Percentiles rank a stretch among this genome's conserved stretches.
Evolutionary conservation across 805 yeast species (phyloP).

Genomic region (Sugiyamaella chiloensis): DNA sequence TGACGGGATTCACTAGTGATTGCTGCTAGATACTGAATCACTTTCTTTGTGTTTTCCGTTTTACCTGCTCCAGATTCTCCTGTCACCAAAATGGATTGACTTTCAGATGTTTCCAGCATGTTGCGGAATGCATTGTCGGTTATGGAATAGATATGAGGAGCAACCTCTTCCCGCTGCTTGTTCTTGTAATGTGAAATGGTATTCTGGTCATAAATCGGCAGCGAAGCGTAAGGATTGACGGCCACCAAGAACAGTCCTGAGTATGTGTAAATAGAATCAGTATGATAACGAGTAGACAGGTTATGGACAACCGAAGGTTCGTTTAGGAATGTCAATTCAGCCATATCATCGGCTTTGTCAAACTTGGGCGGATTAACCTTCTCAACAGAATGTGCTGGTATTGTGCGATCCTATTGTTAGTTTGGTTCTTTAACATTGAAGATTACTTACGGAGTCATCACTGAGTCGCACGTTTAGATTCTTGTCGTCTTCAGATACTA

Average conservation of each 20-base stretch:
- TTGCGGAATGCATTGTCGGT: conserved; percentile 84
- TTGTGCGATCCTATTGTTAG: conserved; percentile 34
- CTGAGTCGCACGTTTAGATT: conserved; percentile 40
- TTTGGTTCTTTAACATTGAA: conserved; percentile 17
- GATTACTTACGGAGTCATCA: conserved; percentile 36
- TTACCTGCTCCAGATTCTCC: conserved; percentile 99
- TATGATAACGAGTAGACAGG: conserved; percentile 67
- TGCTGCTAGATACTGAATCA: conserved; percentile 85
- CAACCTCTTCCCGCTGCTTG: conserved; percentile 39
- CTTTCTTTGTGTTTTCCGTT: conserved; percentile 94
- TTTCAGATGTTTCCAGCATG: conserved; percentile 60
- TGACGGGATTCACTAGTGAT: conserved; percentile 46
- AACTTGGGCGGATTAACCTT: conserved; percentile 86
- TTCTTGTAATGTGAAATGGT: conserved; percentile 55
- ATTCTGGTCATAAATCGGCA: conserved; percentile 67
- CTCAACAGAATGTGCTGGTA: conserved; percentile 47
- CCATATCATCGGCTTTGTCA: conserved; percentile 91
- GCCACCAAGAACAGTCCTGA: conserved; percentile 96
- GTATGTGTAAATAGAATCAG: conserved; percentile 83
- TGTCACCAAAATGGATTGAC: conserved; percentile 92
- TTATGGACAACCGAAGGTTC: conserved; percentile 95
- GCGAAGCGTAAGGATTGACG: conserved; percentile 78
- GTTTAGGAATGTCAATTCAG: conserved; percentile 87
- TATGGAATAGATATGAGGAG: conserved; percentile 88
- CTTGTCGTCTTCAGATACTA: conserved; percentile 44